phyloP scores from a whole-genome alignment of 257 asterid genomes.

The Agastache rugosa region DNA sequence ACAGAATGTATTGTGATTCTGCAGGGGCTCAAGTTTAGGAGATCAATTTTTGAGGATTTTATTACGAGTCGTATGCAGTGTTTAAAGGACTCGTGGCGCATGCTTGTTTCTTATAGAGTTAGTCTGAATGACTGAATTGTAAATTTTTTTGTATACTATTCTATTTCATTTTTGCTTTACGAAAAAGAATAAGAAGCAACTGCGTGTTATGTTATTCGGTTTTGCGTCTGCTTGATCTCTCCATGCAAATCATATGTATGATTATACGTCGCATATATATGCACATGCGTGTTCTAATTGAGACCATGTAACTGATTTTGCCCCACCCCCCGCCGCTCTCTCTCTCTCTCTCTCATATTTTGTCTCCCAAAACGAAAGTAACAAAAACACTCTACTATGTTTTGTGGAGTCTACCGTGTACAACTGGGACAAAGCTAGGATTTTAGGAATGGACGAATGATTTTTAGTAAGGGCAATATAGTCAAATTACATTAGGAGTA shows the following conservation, averaged over 20 bases:
- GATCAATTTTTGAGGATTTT: slow-evolving; percentile 30
- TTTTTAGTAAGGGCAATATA: no score
- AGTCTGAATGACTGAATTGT: no score
- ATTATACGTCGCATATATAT: slow-evolving; percentile 2
- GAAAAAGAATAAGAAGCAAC: slow-evolving; percentile 34
- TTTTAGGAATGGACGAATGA: no score
- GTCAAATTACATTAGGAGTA: no score
- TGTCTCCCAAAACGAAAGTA: no score
- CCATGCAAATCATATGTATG: slow-evolving; percentile 22
- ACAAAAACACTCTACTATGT: no score
- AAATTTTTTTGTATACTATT: slow-evolving; percentile 33
- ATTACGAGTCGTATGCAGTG: slow-evolving; percentile 8
- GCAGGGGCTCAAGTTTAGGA: slow-evolving; percentile 29
- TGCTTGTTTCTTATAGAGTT: slow-evolving; percentile 29
- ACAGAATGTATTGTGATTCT: background rate
- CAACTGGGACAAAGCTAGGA: no score
- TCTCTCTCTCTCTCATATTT: no score
- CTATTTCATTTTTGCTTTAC: slow-evolving; percentile 32
- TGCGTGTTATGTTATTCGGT: slow-evolving; percentile 9
- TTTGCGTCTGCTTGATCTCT: slow-evolving; percentile 26
- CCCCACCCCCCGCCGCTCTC: no score
- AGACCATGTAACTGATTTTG: background rate
- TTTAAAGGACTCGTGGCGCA: background rate
- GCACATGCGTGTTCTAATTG: background rate
- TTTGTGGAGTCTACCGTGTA: no score